These are phyloP conservation scores for Fusarium sp. DNA, from an alignment of 2,329 filamentous ascomycete genomes.

Conservation along the genomic window DNA sequence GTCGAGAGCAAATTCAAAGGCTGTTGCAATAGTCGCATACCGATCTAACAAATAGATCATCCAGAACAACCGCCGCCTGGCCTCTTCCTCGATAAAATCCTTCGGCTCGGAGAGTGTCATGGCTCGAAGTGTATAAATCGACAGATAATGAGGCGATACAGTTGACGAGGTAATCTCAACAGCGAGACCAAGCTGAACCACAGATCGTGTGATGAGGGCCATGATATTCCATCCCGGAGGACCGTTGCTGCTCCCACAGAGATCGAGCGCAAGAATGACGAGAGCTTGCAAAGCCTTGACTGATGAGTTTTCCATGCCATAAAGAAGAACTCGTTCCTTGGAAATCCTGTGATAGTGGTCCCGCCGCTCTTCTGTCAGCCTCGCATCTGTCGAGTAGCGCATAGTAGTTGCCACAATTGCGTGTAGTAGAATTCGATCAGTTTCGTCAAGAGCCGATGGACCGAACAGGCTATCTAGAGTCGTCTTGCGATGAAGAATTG, in stretches of 20 bases:
- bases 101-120: conserved; percentile 87
- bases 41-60: conserved; percentile 93
- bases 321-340: conserved; percentile 88
- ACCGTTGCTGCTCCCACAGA: conserved; percentile 89
- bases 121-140: conserved; percentile 90
- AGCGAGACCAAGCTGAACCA: conserved; percentile 88
- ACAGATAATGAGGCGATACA: conserved; percentile 83
- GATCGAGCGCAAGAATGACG: conserved; percentile 87
- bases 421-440: conserved; percentile 86
- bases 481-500: conserved; percentile 87
- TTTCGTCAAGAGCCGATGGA: conserved; percentile 81
- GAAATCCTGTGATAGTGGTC: conserved; percentile 84
- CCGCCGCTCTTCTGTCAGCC: conserved; percentile 80
- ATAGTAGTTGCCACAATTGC: conserved; percentile 91
- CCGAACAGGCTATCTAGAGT: conserved; percentile 89
- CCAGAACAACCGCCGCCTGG: conserved; percentile 88
- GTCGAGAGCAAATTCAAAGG: conserved; percentile 91
- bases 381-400: conserved; percentile 83
- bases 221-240: conserved; percentile 94
- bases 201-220: conserved; percentile 88
- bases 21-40: conserved; percentile 91
- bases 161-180: conserved; percentile 86
- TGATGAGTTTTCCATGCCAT: conserved; percentile 90
- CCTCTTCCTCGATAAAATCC: conserved; percentile 92
- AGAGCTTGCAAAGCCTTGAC: conserved; percentile 90